Percentiles rank a stretch among this genome's conserved stretches.
These are phyloP conservation scores for Colletotrichum sublineola DNA, from an alignment of 2,329 filamentous ascomycete genomes.

Conservation along the genomic window DNA sequence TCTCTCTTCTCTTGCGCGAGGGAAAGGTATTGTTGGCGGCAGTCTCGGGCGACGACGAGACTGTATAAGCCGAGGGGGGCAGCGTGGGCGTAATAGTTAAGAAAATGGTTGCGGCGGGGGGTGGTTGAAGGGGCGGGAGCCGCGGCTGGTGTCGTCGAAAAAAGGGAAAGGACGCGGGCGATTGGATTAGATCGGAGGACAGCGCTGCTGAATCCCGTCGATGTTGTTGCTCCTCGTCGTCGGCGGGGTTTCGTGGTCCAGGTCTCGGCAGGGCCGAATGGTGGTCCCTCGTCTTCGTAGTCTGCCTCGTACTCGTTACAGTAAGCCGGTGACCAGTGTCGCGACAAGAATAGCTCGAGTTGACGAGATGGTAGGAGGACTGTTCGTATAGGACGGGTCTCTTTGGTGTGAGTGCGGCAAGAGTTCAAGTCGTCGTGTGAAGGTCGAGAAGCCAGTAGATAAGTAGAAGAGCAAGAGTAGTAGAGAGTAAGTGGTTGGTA, in stretches of 20 bases:
- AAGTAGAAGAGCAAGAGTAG: constrained; percentile 12
- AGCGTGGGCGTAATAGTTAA: constrained; percentile 36
- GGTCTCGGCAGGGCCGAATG: constrained; percentile 29
- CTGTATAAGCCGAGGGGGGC: constrained; percentile 28
- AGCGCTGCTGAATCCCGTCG: constrained; percentile 67
- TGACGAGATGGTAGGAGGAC: constrained; percentile 14
- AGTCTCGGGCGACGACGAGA: constrained; percentile 41
- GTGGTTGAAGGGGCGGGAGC: constrained; percentile 34
- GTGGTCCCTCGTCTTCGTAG: constrained; percentile 6
- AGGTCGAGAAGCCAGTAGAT: constrained; percentile 10
- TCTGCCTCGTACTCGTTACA: constrained; percentile 37
- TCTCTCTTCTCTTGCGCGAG: constrained; percentile 42
- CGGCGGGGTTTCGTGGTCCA: constrained; percentile 27
- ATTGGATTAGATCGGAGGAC: constrained; percentile 53
- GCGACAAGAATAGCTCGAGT: constrained; percentile 27
- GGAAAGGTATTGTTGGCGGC: constrained; percentile 37
- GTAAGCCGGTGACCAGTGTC: constrained; percentile 29
- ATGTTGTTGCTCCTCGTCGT: constrained; percentile 34
- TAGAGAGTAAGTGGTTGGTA: constrained; percentile 27
- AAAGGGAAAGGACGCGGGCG: constrained; percentile 36
- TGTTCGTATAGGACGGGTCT: constrained; percentile 31
- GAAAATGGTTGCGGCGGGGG: constrained; percentile 39
- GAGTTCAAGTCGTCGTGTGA: constrained; percentile 23
- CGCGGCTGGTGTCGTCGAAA: constrained; percentile 20
- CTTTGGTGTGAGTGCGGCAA: not conserved